Base-by-base conservation (phyloP, 2,329 filamentous ascomycete species). In the Alternaria burnsii region DNA sequence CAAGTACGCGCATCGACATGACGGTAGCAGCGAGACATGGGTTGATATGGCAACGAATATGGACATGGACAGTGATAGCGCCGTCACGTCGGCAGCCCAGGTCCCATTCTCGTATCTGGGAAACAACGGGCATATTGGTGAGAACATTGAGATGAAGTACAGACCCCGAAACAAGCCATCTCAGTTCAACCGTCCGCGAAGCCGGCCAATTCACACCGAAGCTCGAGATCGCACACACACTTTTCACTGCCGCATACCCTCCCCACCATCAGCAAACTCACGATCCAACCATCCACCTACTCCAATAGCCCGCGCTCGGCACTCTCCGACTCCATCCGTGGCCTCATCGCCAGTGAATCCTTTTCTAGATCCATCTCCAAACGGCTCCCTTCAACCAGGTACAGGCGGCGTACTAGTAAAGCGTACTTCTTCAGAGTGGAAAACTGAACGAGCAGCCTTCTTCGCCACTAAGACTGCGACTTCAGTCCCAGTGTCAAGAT, bases 1-100 rank as follows among this genome's bases (percentile, higher is more conserved):
- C 12, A 66, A 59, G 38, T 68, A 67, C 40, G 55, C 44, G 8
- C 50, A 48, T 22, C 41, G 11, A 40, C 16, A 24, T 26, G 7
- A 43, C 20, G 10, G 28, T 14, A 14, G 22, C 24, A 18, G 9
- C 3, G 32, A 36, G 1, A 36, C 43, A 26, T 1, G 18, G 12
- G 16, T 14, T 8, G 18, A 22, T 4, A 18, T 6, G 4, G 10
- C 0, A 3, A 5, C 20, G 18, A 18, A 32, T 2, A 11, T n/a
- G 4, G 8, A 28, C 16, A n/a, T 30, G 24, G n/a, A 38, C 9
- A 38, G 20, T n/a, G 46, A 38, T 20, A 38, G 30, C 14, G 51
- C 51, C 12, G 8, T 43, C 18, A 53, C 36, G 11, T 50, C 46
- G 20, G 46, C 46, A 7, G 46, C 46, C 14, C 46, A 50, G 30